phyloP scores from a whole-genome alignment of 1,284 basidiomycete genomes.

The Polyporus tsugae region DNA sequence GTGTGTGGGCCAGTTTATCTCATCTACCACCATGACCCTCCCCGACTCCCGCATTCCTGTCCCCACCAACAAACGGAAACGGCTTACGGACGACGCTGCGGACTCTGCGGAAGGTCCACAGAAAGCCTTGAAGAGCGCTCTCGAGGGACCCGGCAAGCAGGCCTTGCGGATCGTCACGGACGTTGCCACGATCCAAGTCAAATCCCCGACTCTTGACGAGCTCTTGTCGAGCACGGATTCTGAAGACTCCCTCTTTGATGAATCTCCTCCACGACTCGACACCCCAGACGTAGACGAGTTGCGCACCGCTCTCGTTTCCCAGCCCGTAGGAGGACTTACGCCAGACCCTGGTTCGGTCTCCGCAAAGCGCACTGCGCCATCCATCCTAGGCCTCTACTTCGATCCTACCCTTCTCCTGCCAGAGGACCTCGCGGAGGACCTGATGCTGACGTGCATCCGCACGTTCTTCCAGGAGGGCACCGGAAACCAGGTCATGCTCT shows the following conservation, averaged over 20 bases:
- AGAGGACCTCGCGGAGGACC: constrained; percentile 54
- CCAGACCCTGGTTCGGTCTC: constrained; percentile 27
- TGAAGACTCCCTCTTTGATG: constrained; percentile 55
- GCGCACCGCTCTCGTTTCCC: neutral
- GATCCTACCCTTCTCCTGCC: constrained; percentile 60
- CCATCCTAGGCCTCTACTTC: constrained; percentile 72
- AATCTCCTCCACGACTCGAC: constrained; percentile 29
- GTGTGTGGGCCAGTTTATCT: constrained; percentile 4
- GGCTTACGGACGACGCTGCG: constrained; percentile 8
- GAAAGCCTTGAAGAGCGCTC: constrained; percentile 8
- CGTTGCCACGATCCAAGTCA: constrained; percentile 5
- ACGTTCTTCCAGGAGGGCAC: constrained; percentile 61
- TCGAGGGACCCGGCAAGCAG: constrained; percentile 10
- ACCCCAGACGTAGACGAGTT: constrained; percentile 19
- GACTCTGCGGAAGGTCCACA: neutral
- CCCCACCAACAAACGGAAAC: constrained; percentile 27
- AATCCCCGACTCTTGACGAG: constrained; percentile 26
- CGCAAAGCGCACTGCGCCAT: constrained; percentile 50
- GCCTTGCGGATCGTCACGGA: constrained; percentile 26
- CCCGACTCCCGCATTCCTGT: constrained; percentile 6
- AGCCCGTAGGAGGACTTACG: constrained; percentile 10
- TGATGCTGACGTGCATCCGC: constrained; percentile 61
- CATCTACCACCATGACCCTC: constrained; percentile 7
- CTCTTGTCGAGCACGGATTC: constrained; percentile 30
- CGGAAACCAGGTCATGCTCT: constrained; percentile 82